Evolutionary conservation across 2,329 filamentous ascomycete genomes (phyloP).

Genomic region (Cadophora gregata): DNA sequence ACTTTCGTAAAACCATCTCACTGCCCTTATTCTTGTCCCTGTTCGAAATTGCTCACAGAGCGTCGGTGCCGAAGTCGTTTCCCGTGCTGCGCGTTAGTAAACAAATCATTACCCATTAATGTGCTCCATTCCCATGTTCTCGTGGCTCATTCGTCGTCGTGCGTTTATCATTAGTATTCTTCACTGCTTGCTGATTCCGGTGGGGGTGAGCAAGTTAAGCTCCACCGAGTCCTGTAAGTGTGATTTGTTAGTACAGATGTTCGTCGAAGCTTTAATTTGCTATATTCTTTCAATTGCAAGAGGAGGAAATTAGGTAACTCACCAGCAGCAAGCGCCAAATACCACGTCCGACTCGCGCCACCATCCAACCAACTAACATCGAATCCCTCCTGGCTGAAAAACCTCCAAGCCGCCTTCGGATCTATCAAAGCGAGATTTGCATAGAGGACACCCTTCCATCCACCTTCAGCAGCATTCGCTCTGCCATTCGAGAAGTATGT

Average conservation of each 20-base stretch:
- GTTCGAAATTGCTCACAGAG: too few species aligned
- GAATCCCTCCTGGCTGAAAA: slow-evolving; percentile 73
- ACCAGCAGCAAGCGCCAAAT: slow-evolving; percentile 79
- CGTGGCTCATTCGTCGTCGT: background rate
- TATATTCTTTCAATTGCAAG: too few species aligned
- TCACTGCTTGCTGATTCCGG: background rate
- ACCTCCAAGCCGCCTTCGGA: slow-evolving; percentile 71
- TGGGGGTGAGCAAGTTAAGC: background rate
- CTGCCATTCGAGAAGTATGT: slow-evolving; percentile 74
- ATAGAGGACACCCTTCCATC: slow-evolving; percentile 86
- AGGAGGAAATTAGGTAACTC: slow-evolving; percentile 5
- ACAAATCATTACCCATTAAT: background rate
- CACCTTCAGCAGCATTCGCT: slow-evolving; percentile 68
- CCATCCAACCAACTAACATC: slow-evolving; percentile 76
- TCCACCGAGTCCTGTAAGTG: background rate
- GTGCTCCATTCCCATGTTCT: background rate
- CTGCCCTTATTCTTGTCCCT: too few species aligned
- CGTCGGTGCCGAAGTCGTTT: background rate
- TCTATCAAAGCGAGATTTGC: slow-evolving; percentile 83
- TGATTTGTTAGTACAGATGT: background rate
- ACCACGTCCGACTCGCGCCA: slow-evolving; percentile 85
- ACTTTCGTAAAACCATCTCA: too few species aligned
- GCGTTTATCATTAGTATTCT: background rate
- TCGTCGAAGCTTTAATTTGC: too few species aligned
- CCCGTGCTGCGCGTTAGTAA: background rate